Conservation (phyloP, 306 rosid species). For the Dalbergia oliveri region DNA sequence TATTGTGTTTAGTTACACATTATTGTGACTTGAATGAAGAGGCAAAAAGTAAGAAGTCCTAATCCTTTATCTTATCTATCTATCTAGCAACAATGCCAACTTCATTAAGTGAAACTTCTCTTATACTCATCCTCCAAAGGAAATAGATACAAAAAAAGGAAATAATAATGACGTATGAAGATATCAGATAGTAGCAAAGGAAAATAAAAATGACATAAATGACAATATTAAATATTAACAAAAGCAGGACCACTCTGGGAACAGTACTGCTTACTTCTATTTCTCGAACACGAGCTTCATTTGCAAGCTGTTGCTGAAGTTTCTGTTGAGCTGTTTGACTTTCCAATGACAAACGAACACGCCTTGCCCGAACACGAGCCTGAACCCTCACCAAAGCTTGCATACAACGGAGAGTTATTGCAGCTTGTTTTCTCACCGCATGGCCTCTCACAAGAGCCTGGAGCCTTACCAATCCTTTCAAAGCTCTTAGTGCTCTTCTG, state of each 20-base stretch:
- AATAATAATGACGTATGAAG: slow-evolving; percentile 29
- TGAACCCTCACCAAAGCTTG: slow-evolving; percentile 99
- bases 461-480: slow-evolving; percentile 97
- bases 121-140: background rate
- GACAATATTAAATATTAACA: background rate
- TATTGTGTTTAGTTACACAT: background rate
- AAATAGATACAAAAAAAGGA: background rate
- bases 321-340: slow-evolving; percentile 73
- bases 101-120: background rate
- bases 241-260: slow-evolving; percentile 25
- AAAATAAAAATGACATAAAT: background rate
- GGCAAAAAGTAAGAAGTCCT: slow-evolving; percentile 12
- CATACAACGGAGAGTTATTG: slow-evolving; percentile 99
- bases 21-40: background rate
- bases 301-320: slow-evolving; percentile 81
- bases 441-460: slow-evolving; percentile 99
- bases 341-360: slow-evolving; percentile 92
- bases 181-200: background rate
- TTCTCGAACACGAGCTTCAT: slow-evolving; percentile 85
- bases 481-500: slow-evolving; percentile 93
- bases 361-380: slow-evolving; percentile 99
- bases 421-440: slow-evolving; percentile 99
- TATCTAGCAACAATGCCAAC: slow-evolving; percentile 11
- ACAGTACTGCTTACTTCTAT: slow-evolving; percentile 78
- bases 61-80: slow-evolving; percentile 28